Base-by-base conservation (phyloP, 116 monocot species). In the Zostera marina region DNA sequence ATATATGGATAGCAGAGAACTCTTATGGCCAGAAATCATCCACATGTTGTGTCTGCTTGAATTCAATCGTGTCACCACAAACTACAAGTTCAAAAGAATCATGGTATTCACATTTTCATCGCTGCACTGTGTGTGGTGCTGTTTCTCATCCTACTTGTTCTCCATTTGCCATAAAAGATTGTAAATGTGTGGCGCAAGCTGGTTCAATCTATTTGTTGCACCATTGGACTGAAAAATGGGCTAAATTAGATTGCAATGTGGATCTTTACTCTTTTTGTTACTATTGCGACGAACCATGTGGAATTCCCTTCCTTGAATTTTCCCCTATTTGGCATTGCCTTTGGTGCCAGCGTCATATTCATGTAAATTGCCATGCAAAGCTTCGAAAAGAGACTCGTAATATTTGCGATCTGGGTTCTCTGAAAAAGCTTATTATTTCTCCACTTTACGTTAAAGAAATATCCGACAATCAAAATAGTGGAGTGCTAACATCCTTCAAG, bases 161-260 rank as follows among this genome's bases (percentile, higher is more conserved):
- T 15, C 65, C 54, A 9, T 73, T 48, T 58, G 77, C 87, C n/a
- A 44, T 77, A 26, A 77, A 75, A 56, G 92, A 92, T 59, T 92
- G 92, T 69, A 92, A 92, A 58, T 78, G 80, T 67, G 67, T 78
- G 3, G 75, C 92, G 23, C 92, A 83, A 67, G 73, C 73, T 41
- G 83, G 92, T 59, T 58, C 71, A 26, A 17, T 67, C 14, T 66
- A 76, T 1, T 63, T 92, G 67, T 68, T 87, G 22, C 92, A 92
- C 42, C 92, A 87, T 64, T 92, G 92, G 92, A 80, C 92, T 6
- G 92, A 80, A 62, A 75, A 78, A 81, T 82, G 82, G 80, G 69
- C 72, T 43, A 79, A 92, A 40, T 46, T 63, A 54, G 74, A 80
- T 76, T 87, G 76, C 51, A 83, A 78, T 25, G 54, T 73, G 26